Conservation (phyloP, 2,329 filamentous ascomycete species). For the Daldinia eschscholtzii region DNA sequence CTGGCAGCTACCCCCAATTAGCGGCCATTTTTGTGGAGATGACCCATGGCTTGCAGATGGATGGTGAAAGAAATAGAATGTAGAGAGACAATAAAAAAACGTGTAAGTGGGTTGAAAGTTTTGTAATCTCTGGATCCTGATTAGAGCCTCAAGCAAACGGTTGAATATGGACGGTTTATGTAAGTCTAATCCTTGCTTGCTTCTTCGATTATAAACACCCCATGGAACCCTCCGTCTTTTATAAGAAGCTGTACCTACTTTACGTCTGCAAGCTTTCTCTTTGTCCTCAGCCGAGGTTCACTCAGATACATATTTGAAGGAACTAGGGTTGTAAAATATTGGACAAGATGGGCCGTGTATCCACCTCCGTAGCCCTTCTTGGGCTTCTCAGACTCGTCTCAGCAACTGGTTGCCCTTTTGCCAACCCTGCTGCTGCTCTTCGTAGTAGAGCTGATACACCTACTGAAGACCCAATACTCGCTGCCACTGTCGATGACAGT, state of each 20-base stretch:
- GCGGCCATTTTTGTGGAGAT: conserved; percentile 36
- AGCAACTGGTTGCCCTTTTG: conserved; percentile 52
- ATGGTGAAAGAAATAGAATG: conserved; percentile 24
- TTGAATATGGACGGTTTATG: conserved; percentile 21
- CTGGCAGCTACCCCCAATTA: conserved; percentile 28
- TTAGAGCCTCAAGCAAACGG: conserved; percentile 42
- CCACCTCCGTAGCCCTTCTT: conserved; percentile 44
- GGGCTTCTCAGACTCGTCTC: conserved; percentile 48
- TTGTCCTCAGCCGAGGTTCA: not conserved
- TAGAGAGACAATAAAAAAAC: not conserved
- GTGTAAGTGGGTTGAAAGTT: conserved; percentile 23
- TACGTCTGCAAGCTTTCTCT: conserved; percentile 5
- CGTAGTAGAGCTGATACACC: conserved; percentile 45
- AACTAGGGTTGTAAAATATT: conserved; percentile 6
- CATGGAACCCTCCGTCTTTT: conserved; percentile 24
- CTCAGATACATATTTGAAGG: conserved; percentile 17
- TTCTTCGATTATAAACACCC: conserved; percentile 36
- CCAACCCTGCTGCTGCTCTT: conserved; percentile 49
- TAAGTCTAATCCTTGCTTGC: conserved; percentile 21
- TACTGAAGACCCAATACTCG: conserved; percentile 46
- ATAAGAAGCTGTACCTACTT: conserved; percentile 21
- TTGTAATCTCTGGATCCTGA: conserved; percentile 23
- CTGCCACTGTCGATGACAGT: conserved; percentile 65
- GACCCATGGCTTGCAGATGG: conserved; percentile 30
- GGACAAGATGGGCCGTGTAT: conserved; percentile 46